Base-by-base conservation (phyloP, 163 green algal species). In the Chloromonas sp. region DNA sequence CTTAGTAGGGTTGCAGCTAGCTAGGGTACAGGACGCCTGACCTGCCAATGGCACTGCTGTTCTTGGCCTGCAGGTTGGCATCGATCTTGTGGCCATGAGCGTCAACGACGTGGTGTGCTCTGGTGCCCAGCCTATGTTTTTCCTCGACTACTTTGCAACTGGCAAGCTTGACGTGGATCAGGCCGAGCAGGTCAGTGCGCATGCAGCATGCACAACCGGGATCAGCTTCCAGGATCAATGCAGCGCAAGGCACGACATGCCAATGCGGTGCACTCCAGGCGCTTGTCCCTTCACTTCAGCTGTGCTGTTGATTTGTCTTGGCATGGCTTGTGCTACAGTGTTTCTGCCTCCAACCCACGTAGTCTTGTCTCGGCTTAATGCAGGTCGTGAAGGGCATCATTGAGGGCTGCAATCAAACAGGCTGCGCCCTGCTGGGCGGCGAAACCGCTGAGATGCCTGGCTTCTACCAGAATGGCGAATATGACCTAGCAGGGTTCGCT, bases 381-480 rank as follows among this genome's bases (percentile, higher is more conserved):
- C 91, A 97, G 92, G 95, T 98, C 14, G 92, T 99, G 60, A 97
- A 97, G 90, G 96, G 97, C 84, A 99, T 99, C 82, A 95, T 99
- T 74, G 95, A 98, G 59, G 97, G 96, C 61, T 99, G 97, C 93
- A 89, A 88, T 59, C 90, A 98, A 89, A 95, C 91, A 0, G 95
- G 94, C 82, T 99, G 97, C 88, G 85, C 91, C 13, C 89, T 99
- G 81, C 88, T 99, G 76, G 97, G 97, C 14, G 96, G 96, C 66
- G 96, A 99, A 94, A 99, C 97, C 0, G 97, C 97, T 2, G 97
- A 99, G 92, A 99, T 99, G 97, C 97, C 97, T 2, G 97, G 97
- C 57, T 98, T 99, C 86, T 99, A 99, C 89, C 81, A 91, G 11
- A 89, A 92, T 57, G 97, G 96, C 60, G 97, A 99, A 89, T 99